A percentile compares a stretch with the other conserved stretches of the same genome.
Conservation (phyloP, 169 alveolate genomes). For the Cryptosporidium sp. region DNA sequence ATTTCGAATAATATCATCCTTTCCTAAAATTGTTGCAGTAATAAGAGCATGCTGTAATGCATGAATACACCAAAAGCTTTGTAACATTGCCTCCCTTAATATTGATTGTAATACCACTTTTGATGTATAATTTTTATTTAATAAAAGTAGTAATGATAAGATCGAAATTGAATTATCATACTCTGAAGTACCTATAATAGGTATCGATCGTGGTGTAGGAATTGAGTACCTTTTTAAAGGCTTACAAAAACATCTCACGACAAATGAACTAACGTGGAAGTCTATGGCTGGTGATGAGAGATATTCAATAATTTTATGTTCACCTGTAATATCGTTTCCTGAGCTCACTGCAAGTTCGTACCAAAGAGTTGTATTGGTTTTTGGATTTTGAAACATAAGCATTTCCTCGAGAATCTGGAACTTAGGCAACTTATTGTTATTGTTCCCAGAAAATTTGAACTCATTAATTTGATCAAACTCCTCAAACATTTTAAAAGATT, state of each 20-base stretch:
- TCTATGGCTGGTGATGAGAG: constrained; percentile 47
- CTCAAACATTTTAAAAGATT: background rate
- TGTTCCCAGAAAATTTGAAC: background rate
- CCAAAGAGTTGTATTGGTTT: constrained; percentile 66
- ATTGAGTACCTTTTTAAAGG: constrained; percentile 31
- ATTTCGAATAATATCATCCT: constrained; percentile 32
- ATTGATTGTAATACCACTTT: constrained; percentile 60
- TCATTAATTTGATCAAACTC: background rate
- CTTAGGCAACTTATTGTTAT: background rate
- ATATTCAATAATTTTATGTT: constrained; percentile 45
- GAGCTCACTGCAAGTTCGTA: constrained; percentile 45
- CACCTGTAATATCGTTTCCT: constrained; percentile 16
- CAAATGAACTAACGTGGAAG: constrained; percentile 19
- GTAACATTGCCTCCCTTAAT: constrained; percentile 70
- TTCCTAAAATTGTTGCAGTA: constrained; percentile 68
- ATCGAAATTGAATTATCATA: constrained; percentile 49
- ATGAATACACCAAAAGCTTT: constrained; percentile 73
- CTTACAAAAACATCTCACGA: constrained; percentile 50
- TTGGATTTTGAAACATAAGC: constrained; percentile 54
- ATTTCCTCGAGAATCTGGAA: constrained; percentile 43
- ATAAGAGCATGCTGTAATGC: constrained; percentile 66
- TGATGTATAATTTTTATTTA: constrained; percentile 39
- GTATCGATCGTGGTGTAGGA: constrained; percentile 66
- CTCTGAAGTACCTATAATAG: constrained; percentile 55
- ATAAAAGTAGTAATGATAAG: constrained; percentile 23